Percentiles rank a stretch among this genome's conserved stretches.
These are phyloP conservation scores for Antrodiella citrinella DNA, from an alignment of 768 basidiomycete genomes.

Conservation along the genomic window DNA sequence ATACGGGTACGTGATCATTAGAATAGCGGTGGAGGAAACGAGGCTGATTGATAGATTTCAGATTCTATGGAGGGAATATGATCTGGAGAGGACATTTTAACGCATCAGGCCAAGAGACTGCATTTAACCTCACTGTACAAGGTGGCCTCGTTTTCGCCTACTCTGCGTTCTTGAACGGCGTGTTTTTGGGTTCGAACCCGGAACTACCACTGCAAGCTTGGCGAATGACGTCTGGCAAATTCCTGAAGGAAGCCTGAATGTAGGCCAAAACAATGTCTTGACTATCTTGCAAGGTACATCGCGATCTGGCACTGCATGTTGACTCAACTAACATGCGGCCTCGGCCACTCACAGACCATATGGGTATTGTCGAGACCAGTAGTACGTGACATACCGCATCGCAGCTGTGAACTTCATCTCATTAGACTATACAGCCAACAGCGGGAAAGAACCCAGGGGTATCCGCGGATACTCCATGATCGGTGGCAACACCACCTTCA, in stretches of 20 bases:
- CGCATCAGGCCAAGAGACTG: slow-evolving; percentile 19
- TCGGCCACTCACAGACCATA: slow-evolving; percentile 30
- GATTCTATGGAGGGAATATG: slow-evolving; percentile 19
- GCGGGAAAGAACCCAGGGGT: slow-evolving; percentile 42
- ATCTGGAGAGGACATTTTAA: slow-evolving; percentile 26
- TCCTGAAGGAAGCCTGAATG: slow-evolving; percentile 25
- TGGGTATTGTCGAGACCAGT: slow-evolving; percentile 41
- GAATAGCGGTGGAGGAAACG: not conserved
- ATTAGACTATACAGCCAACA: slow-evolving; percentile 26
- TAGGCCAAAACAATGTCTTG: slow-evolving; percentile 32
- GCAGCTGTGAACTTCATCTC: not conserved
- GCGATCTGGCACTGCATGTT: not conserved
- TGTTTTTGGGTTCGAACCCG: slow-evolving; percentile 43
- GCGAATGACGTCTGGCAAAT: slow-evolving; percentile 36
- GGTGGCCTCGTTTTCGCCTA: slow-evolving; percentile 25
- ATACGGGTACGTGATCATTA: slow-evolving; percentile 36
- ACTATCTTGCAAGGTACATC: slow-evolving; percentile 24
- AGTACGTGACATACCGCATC: slow-evolving; percentile 23
- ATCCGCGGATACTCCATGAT: slow-evolving; percentile 37
- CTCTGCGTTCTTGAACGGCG: slow-evolving; percentile 31
- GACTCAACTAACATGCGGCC: not conserved
- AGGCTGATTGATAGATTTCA: slow-evolving; percentile 3
- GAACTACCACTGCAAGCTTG: slow-evolving; percentile 33
- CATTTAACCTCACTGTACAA: slow-evolving; percentile 14
- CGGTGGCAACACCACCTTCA: slow-evolving; percentile 32